phyloP scores from a whole-genome alignment of 1,284 basidiomycete species.

The Psilocybe mexicana region DNA sequence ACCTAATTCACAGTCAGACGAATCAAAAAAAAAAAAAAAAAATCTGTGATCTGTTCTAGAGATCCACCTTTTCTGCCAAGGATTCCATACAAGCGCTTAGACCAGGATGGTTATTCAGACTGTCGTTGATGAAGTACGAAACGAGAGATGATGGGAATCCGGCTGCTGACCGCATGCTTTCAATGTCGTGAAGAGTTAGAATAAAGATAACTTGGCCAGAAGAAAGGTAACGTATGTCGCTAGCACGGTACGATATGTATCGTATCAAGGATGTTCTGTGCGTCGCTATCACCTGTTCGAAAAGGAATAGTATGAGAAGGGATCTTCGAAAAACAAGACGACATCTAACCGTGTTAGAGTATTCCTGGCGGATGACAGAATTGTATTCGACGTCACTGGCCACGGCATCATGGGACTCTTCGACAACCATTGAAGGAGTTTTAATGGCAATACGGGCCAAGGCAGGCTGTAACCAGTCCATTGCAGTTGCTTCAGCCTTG shows the following conservation, averaged over 20 bases:
- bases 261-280: conserved; percentile 68
- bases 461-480: conserved; percentile 77
- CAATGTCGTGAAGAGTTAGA: conserved; percentile 86
- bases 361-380: conserved; percentile 89
- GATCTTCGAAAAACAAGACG: neutral
- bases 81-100: conserved; percentile 81
- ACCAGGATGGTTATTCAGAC: conserved; percentile 71
- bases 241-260: conserved; percentile 68
- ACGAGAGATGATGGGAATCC: conserved; percentile 84
- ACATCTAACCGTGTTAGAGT: conserved; percentile 68
- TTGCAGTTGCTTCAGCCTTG: conserved; percentile 56
- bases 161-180: conserved; percentile 81
- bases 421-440: conserved; percentile 85
- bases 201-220: conserved; percentile 89
- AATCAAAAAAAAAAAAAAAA: neutral
- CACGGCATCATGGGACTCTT: conserved; percentile 83
- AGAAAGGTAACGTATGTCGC: conserved; percentile 77
- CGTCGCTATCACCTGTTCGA: conserved; percentile 59
- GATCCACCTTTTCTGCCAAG: conserved; percentile 78
- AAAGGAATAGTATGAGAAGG: conserved; percentile 2
- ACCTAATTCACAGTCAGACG: conserved; percentile 44
- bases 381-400: conserved; percentile 94
- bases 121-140: conserved; percentile 89
- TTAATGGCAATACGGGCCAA: conserved; percentile 84
- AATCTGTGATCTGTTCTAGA: neutral